Evolutionary conservation across 768 basidiomycete species (phyloP).

Genomic region (Phylloporus rhodoxanthus): DNA sequence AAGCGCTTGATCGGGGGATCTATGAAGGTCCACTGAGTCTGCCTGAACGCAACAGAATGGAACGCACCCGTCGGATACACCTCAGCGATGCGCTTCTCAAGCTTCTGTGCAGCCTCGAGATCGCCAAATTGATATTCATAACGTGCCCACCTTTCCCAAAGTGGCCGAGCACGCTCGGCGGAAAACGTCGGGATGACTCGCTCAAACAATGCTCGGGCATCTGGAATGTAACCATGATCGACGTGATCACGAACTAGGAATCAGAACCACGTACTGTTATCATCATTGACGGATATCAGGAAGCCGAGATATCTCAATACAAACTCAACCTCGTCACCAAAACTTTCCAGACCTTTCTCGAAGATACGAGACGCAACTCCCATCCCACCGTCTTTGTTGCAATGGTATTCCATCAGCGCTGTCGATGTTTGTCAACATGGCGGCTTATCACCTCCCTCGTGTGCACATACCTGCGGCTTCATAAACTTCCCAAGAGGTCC

Average conservation of each 20-base stretch:
- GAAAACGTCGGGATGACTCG: slow-evolving; percentile 74
- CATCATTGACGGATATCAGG: slow-evolving; percentile 90
- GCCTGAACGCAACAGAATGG: neutral
- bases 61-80: slow-evolving; percentile 75
- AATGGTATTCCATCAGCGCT: slow-evolving; percentile 95
- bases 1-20: slow-evolving; percentile 89
- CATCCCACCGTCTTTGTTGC: slow-evolving; percentile 65
- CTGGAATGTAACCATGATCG: slow-evolving; percentile 37
- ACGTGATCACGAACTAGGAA: neutral
- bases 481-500: slow-evolving; percentile 86
- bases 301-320: slow-evolving; percentile 88
- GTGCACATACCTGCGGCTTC: slow-evolving; percentile 72
- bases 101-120: slow-evolving; percentile 77
- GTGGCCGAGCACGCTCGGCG: slow-evolving; percentile 69
- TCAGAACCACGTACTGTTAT: slow-evolving; percentile 64
- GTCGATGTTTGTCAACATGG: slow-evolving; percentile 9
- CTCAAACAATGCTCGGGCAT: slow-evolving; percentile 94
- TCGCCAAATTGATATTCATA: slow-evolving; percentile 97
- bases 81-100: slow-evolving; percentile 85
- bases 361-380: slow-evolving; percentile 86
- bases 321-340: slow-evolving; percentile 77
- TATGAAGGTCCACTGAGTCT: slow-evolving; percentile 27
- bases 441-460: neutral
- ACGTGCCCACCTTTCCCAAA: slow-evolving; percentile 95
- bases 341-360: slow-evolving; percentile 84